Evolutionary conservation across 345 rosid species (phyloP), one percentile per base, ranked within the genome.

Genomic region (Ricinus communis): DNA sequence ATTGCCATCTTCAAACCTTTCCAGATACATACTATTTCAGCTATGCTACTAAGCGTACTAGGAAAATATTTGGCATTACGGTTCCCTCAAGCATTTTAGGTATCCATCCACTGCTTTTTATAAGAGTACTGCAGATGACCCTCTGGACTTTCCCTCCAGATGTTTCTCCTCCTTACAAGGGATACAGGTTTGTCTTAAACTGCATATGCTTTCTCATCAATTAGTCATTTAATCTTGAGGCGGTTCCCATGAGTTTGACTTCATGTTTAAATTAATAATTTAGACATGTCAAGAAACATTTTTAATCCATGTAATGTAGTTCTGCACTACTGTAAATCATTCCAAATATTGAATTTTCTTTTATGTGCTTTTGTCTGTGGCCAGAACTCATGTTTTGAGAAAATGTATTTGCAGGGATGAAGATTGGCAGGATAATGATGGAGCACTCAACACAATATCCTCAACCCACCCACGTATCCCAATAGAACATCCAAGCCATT

Each of bases 341-440:
- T 33, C 38, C 6, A 33, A 33, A 33, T 33, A 2, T 33, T 33
- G 38, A 33, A 33, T 33, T 2, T 33, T 33, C 38, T 33, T 2
- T 33, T 2, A 2, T 33, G 2, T 33, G 38, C 38, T 33, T 33
- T 33, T 2, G 2, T 33, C 38, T 33, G 38, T 33, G 38, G 38
- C 38, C 38, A 33, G 6, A 33, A 33, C 38, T 33, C 38, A 33
- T 33, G 38, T 6, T 6, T 33, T 59, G 28, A 46, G 18, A 24
- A 16, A 50, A 53, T 68, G 36, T 13, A 66, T 64, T 16, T 66
- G 74, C 82, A 95, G 98, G 85, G 97, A 95, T 82, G 97, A 95
- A 74, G 96, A 90, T 77, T 95, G 99, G 99, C 83, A 71, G 70
- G 98, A 95, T 74, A 95, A 95, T 74, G 99, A 95, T 72, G 98